Base-by-base conservation (phyloP, 2,329 filamentous ascomycete species). In the Didymella arachidicola region DNA sequence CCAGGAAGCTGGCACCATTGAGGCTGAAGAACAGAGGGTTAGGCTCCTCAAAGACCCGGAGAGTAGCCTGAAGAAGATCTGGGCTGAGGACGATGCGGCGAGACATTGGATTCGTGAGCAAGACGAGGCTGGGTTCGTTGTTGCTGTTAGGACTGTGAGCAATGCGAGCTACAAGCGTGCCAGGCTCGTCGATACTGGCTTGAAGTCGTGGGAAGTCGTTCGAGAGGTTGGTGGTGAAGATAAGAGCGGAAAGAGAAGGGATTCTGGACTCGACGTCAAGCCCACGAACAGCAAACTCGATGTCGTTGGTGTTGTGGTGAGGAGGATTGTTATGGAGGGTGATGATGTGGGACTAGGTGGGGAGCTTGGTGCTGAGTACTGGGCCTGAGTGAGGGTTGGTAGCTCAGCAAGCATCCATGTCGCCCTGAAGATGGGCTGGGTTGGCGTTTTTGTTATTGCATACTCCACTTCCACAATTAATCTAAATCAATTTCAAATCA, bases 91-190 rank as follows among this genome's bases (percentile, higher is more conserved):
- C 7, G 65, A 69, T 16, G 64, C 63, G 25, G 66, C 69, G 1
- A 58, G 63, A 43, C 59, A 65, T 43, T 75, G 72, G 72, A 64
- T 75, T 48, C 57, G 68, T 44, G 64, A 71, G 38, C 67, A 73
- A 19, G 61, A 57, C 12, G 69, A 75, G 25, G 70, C 69, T 1
- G 72, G 71, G n/a, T 74, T 76, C 26, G 73, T 76, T 4, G 68
- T 72, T 19, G 71, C 70, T 0, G 59, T 66, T 11, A 61, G 73
- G 2, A 64, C 72, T 50, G 70, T 75, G 12, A 69, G 63, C 14
- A 75, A 75, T 58, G 72, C 73, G 26, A 74, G 71, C 51, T 76
- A 75, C 61, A 75, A 72, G 63, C 74, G 73, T 19, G 74, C 74
- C 2, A 58, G 63, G 32, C 65, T 76, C 16, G 66, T 72, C 5